Base-by-base conservation (phyloP, 2,329 filamentous ascomycete genomes). In the Penicillium frequentans region DNA sequence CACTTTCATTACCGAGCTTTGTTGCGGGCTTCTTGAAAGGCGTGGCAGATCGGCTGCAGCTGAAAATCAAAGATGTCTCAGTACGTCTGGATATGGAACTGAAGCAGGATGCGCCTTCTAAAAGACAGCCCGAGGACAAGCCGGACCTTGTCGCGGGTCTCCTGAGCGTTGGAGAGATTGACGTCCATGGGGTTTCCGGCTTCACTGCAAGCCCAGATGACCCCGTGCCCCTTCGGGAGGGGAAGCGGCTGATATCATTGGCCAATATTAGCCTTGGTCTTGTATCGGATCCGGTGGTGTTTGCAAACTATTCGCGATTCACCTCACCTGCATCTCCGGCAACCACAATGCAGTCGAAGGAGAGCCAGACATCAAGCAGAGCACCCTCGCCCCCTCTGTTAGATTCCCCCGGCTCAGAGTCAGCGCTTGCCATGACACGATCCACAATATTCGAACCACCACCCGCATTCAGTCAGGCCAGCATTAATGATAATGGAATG, bases 21-120 rank as follows among this genome's bases (percentile, higher is more conserved):
- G 69, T 88, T 44, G 80, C 83, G 19, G 81, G 75, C n/a, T 84
- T 86, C 53, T 68, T 88, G 19, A 82, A 84, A 66, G 84, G 84
- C 11, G 78, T 86, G 21, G 72, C 80, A 45, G 84, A 87, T 65
- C 78, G 84, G 31, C 71, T 86, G 49, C 79, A 83, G 61, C 71
- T 87, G 35, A 77, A 74, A 21, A 73, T 86, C 37, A 78, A 74
- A 46, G 75, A 85, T 60, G 75, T 87, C 47, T 74, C 79, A 31
- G 65, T 86, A 53, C 77, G 78, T 51, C 64, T 86, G n/a, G 80
- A 82, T 49, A 77, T 82, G 62, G 76, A 80, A 45, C 63, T 77
- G 16, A 72, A 74, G 16, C 66, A 75, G 31, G 77, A 79, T 57
- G 74, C 68, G 3, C 57, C 69, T 7, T 62, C 67, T 5, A 75